Evolutionary conservation across 2,329 filamentous ascomycete species (phyloP), one percentile per base, ranked within the genome.

Genomic region (Seiridium unicorne): DNA sequence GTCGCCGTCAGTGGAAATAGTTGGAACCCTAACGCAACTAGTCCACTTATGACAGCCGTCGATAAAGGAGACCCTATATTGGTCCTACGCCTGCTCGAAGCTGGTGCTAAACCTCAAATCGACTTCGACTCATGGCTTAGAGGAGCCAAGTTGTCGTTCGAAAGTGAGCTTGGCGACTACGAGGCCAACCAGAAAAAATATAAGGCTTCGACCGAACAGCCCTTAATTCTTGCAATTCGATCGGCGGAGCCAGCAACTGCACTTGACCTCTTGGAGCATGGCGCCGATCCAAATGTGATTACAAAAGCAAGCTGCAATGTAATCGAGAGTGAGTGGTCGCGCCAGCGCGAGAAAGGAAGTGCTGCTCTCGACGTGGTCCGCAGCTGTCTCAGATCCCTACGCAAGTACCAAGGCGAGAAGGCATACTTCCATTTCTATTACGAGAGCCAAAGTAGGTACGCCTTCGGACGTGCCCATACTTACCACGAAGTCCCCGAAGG

Each of bases 101-200:
- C 80, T 5, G 91, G 90, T 2, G 87, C 89, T 2, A 75, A 80
- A 1, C 74, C 85, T 0, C 72, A 81, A 0, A 79, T 93, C 40
- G 80, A 85, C 6, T 89, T 89, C 61, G 85, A 88, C 38, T 78
- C 79, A 3, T 93, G 86, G 81, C 74, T 89, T 46, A 88, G 87
- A 68, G 77, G 82, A 47, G 66, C 40, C 35, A 51, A 60, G 55
- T 11, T 55, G 59, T 64, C 34, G 60, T 60, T 59, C 44, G 48
- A 61, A 40, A 13, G 13, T 42, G 2, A 10, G 44, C 44, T 49
- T 8, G 35, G 67, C 65, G 57, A 64, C 40, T 69, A 64, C 1
- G 82, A 89, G 31, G 55, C 72, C 0, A 87, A 86, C 58, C 73
- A 81, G 60, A 71, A 73, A 1, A 65, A 66, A 0, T 91, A 87